A percentile compares a stretch with the other conserved stretches of the same genome.
These are phyloP conservation scores for Chytriomyces sp. DNA, from an alignment of 192 early-diverging fungal genomes.

Conservation along the genomic window DNA sequence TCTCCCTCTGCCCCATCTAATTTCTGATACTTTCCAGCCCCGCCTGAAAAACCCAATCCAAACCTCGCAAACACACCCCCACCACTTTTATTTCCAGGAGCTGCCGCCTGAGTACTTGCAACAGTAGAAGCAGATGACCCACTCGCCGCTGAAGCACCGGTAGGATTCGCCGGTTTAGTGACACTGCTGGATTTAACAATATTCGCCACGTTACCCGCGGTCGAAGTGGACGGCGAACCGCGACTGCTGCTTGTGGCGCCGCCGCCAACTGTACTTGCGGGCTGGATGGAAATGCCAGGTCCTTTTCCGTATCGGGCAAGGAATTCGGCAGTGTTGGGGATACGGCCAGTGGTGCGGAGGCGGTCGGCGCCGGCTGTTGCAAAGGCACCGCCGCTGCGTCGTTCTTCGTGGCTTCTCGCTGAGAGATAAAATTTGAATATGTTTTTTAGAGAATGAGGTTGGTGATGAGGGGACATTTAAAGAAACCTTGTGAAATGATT, in stretches of 20 bases:
- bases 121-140: background rate
- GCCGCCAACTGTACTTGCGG: background rate
- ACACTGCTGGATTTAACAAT: background rate
- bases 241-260: background rate
- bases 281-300: background rate
- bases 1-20: background rate
- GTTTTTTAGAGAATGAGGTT: too few relatives aligned
- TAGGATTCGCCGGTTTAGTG: background rate
- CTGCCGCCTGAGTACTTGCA: background rate
- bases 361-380: background rate
- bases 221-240: background rate
- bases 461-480: background rate
- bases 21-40: conserved; percentile 25
- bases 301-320: conserved; percentile 41
- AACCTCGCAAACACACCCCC: background rate
- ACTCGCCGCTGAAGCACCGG: background rate
- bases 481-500: conserved; percentile 55
- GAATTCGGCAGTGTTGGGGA: conserved; percentile 38
- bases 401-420: conserved; percentile 5
- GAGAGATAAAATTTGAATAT: too few relatives aligned
- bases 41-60: conserved; percentile 6
- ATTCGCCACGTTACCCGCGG: background rate
- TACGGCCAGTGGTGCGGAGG: conserved; percentile 2
- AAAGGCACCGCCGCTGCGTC: conserved; percentile 6
- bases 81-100: too few relatives aligned